Evolutionary conservation across 2,329 filamentous ascomycete species (phyloP), one percentile per base, ranked within the genome.

Genomic region (Phaeosphaeria sp.): DNA sequence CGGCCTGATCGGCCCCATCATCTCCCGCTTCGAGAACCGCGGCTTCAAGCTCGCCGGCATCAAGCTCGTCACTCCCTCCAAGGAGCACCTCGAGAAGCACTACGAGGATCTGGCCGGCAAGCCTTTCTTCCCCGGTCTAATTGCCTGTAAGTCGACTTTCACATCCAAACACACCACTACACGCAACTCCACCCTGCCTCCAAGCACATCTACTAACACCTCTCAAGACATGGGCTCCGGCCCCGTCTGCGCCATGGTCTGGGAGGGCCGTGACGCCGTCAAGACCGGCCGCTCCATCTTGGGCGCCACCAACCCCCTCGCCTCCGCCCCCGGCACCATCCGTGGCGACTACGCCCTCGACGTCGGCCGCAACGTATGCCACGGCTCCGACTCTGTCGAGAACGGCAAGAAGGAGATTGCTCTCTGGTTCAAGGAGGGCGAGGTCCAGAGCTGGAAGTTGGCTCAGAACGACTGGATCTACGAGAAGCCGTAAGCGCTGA

Each of bases 381-480:
- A 99, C 89, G 95, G 95, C 80, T 97, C 93, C 82, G 95, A 99
- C 88, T 89, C 87, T 80, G 94, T 99, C 83, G 95, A 99, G 89
- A 97, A 88, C 85, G 95, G 95, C 83, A 88, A 98, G 90, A 97
- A 98, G 91, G 95, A 99, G 87, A 99, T 99, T 80, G 90, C 90
- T 77, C 89, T 98, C 79, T 99, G 95, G 95, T 99, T 99, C 91
- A 89, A 90, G 83, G 85, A 91, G 72, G 89, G 88, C 72, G 95
- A 98, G 82, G 79, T 97, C 77, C 82, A 92, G 82, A 85, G 79
- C 83, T 98, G 91, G 88, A 94, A 95, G 87, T 84, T 85, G 71
- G 85, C 91, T 79, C 87, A 91, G 84, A 87, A 90, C 83, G 88
- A 91, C 86, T 98, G 95, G 95, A 85, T 98, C 86, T 98, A 97